Conservation (phyloP, 2,329 filamentous ascomycete genomes). For the Penicillium sp. region DNA sequence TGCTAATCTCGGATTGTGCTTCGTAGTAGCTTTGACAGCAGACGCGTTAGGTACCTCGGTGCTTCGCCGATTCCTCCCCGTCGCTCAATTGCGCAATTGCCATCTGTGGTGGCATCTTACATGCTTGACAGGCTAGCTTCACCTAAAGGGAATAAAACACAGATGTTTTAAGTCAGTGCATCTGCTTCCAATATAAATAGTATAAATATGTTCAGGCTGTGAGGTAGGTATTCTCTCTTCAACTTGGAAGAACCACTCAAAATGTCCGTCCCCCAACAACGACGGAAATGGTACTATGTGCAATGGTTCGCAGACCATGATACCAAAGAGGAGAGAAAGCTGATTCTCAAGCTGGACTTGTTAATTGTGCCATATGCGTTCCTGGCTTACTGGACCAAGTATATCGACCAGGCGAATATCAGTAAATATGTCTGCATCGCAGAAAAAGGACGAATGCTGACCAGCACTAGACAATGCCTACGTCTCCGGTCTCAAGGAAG, state of each 20-base stretch:
- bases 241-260: not conserved
- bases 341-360: slow-evolving; percentile 54
- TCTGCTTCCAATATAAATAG: too few species aligned
- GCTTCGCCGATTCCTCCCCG: not conserved
- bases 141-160: not conserved
- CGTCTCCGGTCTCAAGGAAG: slow-evolving; percentile 52
- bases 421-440: slow-evolving; percentile 35
- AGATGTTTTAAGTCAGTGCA: not conserved
- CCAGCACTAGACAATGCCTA: slow-evolving; percentile 50
- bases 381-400: slow-evolving; percentile 54
- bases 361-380: slow-evolving; percentile 56
- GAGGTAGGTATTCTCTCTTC: not conserved
- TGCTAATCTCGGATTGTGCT: not conserved
- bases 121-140: not conserved
- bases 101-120: slow-evolving; percentile 14
- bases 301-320: slow-evolving; percentile 51
- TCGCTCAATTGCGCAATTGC: slow-evolving; percentile 19
- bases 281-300: slow-evolving; percentile 23
- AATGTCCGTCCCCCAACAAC: slow-evolving; percentile 16
- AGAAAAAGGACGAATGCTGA: not conserved
- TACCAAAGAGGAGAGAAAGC: slow-evolving; percentile 47
- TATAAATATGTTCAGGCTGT: not conserved
- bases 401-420: slow-evolving; percentile 54
- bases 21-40: not conserved
- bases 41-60: not conserved